Evolutionary conservation across 2,329 filamentous ascomycete species (phyloP).

Genomic region (Penicillium sp.): DNA sequence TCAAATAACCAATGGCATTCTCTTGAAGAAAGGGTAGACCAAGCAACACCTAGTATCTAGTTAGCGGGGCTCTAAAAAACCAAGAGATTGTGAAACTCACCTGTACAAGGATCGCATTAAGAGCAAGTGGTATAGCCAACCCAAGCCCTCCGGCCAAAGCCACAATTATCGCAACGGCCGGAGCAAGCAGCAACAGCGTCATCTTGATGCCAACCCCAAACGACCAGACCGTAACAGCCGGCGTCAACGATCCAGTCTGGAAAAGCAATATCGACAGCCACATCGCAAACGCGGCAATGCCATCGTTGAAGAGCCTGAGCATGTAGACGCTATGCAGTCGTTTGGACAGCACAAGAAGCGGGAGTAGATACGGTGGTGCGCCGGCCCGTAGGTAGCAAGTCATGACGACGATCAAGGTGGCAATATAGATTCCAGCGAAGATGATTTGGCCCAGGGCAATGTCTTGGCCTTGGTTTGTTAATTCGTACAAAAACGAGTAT

Average conservation of each 20-base stretch:
- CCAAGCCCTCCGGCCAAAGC: constrained; percentile 68
- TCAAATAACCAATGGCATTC: constrained; percentile 68
- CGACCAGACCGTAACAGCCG: constrained; percentile 69
- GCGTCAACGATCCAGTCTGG: constrained; percentile 69
- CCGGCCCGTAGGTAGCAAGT: constrained; percentile 61
- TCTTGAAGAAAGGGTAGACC: constrained; percentile 63
- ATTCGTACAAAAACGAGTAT: constrained; percentile 72
- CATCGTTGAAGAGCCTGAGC: constrained; percentile 92
- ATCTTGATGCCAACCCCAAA: constrained; percentile 91
- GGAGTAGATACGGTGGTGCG: constrained; percentile 77
- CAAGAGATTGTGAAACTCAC: constrained; percentile 41
- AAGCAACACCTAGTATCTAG: constrained; percentile 44
- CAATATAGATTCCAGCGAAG: constrained; percentile 76
- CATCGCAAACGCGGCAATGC: constrained; percentile 77
- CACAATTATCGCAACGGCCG: constrained; percentile 72
- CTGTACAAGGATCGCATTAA: constrained; percentile 74
- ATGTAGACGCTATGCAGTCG: constrained; percentile 90
- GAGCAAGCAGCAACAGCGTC: constrained; percentile 78
- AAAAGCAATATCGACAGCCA: constrained; percentile 77
- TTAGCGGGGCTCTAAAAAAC: constrained; percentile 10
- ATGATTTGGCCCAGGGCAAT: constrained; percentile 78
- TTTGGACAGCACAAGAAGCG: constrained; percentile 83
- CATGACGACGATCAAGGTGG: constrained; percentile 72
- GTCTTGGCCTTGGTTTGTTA: constrained; percentile 72
- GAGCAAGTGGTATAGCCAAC: constrained; percentile 63